phyloP scores from a whole-genome alignment of 2,329 filamentous ascomycete genomes.

The Paraphaeosphaeria minitans region DNA sequence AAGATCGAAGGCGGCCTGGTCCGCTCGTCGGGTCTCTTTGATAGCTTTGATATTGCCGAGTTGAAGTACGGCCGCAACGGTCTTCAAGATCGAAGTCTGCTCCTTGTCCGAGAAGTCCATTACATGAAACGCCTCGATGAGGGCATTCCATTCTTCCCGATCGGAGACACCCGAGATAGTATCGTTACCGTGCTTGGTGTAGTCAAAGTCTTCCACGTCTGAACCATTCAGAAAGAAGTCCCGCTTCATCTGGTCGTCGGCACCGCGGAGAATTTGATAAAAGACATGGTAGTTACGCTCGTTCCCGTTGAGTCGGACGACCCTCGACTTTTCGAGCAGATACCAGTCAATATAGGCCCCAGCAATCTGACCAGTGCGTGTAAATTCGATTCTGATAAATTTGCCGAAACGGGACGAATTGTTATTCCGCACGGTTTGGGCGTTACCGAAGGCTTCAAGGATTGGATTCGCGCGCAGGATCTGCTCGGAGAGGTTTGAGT shows the following conservation, averaged over 20 bases:
- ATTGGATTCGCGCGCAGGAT: conserved; percentile 97
- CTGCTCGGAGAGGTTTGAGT: conserved; percentile 91
- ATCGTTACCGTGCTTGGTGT: conserved; percentile 90
- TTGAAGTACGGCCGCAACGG: conserved; percentile 89
- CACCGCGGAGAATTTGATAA: conserved; percentile 90
- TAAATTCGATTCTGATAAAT: conserved; percentile 97
- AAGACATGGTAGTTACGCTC: conserved; percentile 98
- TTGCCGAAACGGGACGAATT: conserved; percentile 99
- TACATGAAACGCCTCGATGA: conserved; percentile 90
- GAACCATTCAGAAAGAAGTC: conserved; percentile 77
- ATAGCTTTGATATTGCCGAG: conserved; percentile 88
- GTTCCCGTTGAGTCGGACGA: conserved; percentile 83
- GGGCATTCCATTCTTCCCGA: conserved; percentile 81
- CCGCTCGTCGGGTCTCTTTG: conserved; percentile 87
- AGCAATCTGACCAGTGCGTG: conserved; percentile 82
- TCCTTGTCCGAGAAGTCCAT: conserved; percentile 93
- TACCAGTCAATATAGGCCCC: conserved; percentile 99
- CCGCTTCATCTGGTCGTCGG: conserved; percentile 72
- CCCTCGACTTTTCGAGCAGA: conserved; percentile 94
- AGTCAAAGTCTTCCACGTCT: conserved; percentile 85
- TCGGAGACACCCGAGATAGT: conserved; percentile 91
- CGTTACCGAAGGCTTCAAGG: conserved; percentile 96
- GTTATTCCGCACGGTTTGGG: conserved; percentile 96
- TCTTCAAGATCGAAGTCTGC: conserved; percentile 80
- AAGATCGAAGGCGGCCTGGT: conserved; percentile 82